A percentile compares a stretch with the other conserved stretches of the same genome.
Evolutionary conservation across 257 asterid species (phyloP).

Genomic region (Solanum medicagineum): DNA sequence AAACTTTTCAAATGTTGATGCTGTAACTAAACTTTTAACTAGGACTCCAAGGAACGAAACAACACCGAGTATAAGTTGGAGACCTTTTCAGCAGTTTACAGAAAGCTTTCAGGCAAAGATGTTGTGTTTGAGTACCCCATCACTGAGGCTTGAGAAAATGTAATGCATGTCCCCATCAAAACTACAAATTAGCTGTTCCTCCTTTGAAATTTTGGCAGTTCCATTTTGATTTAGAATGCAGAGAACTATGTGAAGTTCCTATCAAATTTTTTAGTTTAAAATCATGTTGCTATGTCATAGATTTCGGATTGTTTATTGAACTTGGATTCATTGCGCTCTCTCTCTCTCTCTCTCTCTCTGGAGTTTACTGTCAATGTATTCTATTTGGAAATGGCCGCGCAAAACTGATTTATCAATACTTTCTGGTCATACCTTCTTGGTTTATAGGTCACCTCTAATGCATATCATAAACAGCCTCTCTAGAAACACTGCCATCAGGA

Average conservation of each 20-base stretch:
- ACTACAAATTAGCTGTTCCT: neutral
- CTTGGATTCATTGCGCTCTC: neutral
- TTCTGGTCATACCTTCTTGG: neutral
- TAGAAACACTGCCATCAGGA: neutral
- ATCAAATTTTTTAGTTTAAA: neutral
- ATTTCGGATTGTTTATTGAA: neutral
- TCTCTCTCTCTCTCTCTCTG: too few relatives aligned
- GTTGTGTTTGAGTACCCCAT: slow-evolving; percentile 35
- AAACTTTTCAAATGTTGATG: too few relatives aligned
- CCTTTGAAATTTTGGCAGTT: slow-evolving; percentile 1
- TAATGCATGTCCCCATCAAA: neutral
- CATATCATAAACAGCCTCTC: neutral
- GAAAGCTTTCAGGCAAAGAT: slow-evolving; percentile 40
- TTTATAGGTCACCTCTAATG: neutral
- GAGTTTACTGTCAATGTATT: neutral
- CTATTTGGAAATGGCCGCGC: neutral
- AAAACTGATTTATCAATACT: neutral
- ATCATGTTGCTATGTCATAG: neutral
- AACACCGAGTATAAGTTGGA: slow-evolving; percentile 19
- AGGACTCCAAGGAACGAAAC: slow-evolving; percentile 2
- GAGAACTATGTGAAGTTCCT: neutral
- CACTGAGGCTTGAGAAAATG: slow-evolving; percentile 1
- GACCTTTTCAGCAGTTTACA: slow-evolving; percentile 31
- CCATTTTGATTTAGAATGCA: slow-evolving; percentile 2
- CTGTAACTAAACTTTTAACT: neutral